Base-by-base conservation (phyloP, 2,329 filamentous ascomycete species). In the Colletotrichum coccodes region DNA sequence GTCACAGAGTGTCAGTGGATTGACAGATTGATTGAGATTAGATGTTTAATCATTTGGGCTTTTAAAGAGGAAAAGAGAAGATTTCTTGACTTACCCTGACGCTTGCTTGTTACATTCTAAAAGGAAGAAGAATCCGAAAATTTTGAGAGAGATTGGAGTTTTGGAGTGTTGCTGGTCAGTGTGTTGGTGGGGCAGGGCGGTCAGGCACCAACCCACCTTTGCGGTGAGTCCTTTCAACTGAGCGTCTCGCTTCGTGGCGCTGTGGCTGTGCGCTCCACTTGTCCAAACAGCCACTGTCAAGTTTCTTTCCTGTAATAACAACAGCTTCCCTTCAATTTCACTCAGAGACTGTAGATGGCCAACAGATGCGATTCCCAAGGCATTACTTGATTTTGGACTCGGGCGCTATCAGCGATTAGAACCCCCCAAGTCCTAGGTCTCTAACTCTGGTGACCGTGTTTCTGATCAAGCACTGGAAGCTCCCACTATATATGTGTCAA, bases 1-100 rank as follows among this genome's bases (percentile, higher is more conserved):
- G 75, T 82, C 83, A 81, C 77, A 79, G 75, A 75, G 75, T 75
- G 77, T 88, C 86, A 86, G 86, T 80, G 86, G 86, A 88, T 88
- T 88, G 86, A 88, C 86, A 88, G 86, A 88, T 87, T 80, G 71
- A 70, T 61, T 70, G 75, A 79, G 82, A 83, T 76, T 73, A 70
- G 76, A 30, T 72, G 69, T 76, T 72, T 86, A 87, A 87, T 87
- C 85, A 87, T 85, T 68, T 73, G 72, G 70, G 72, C 70, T 67
- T 64, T 58, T 28, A 6, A 26, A 8, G 38, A 14, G 47, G 12
- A 14, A 47, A 14, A 42, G 62, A 57, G 26, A 23, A 38, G 18
- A 59, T n/a, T 70, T 64, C 44, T 54, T 59, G 63, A 71, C 70
- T 67, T 65, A 71, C 69, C 58, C 70, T 70, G 61, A 63, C 64